Evolutionary conservation across 768 basidiomycete species (phyloP), one percentile per base, ranked within the genome.

Genomic region (Lactarius indigo): DNA sequence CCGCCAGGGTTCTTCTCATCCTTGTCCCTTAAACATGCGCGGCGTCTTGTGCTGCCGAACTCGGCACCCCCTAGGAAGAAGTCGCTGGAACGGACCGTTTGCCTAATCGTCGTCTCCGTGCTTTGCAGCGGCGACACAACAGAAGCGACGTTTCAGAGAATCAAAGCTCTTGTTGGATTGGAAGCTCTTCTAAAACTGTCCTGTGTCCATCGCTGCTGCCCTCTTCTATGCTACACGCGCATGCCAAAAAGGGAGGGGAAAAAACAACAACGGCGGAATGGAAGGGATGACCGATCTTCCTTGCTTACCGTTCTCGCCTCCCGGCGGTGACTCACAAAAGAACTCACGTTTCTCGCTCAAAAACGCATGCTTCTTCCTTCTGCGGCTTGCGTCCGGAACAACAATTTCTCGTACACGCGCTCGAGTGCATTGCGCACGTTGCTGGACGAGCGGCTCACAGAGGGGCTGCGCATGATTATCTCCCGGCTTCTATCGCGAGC

Each of bases 381-480:
- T 52, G 13, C 2, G 50, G 50, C 13, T 15, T 52, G 50, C 50
- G 50, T 26, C 17, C 50, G 23, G 50, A 52, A 52, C 26, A 26
- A 52, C 23, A 26, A 7, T 23, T 26, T 26, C 31, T 57, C 33
- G 39, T 66, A 60, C 55, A 55, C 30, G 33, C 58, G 52, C 52
- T 52, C 50, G 50, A 28, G 50, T 52, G 50, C 57, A 23, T 28
- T 7, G 58, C 66, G 37, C 63, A 56, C 31, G 58, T 63, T 63
- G 57, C 50, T 56, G 57, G 50, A 55, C 31, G 28, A 28, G 41
- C 33, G 15, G 26, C 59, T 59, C 57, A 26, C 57, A 62, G 15
- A 18, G 26, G n/a, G n/a, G 42, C 59, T n/a, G 35, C 47, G 42
- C 52, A 55, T 64, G 58, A 56, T 68, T 68, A 59, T 64, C 50